A percentile compares a stretch with the other conserved stretches of the same genome.
Conservation (phyloP, 1,284 basidiomycete genomes). For the Ustilago vetiveriae region DNA sequence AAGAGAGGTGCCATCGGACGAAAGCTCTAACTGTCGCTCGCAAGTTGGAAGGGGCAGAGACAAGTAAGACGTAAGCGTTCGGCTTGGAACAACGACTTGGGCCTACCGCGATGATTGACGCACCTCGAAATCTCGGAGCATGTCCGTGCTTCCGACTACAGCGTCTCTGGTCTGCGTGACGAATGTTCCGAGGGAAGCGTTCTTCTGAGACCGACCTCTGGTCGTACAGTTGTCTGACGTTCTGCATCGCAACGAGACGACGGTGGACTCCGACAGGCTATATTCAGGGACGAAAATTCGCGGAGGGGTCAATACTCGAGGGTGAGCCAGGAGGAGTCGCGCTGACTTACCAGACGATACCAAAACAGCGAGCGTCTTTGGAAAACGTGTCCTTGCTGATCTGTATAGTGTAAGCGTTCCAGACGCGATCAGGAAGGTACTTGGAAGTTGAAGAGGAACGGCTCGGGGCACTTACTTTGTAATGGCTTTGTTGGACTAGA, state of each 20-base stretch:
- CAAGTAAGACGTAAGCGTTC: too few relatives aligned
- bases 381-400: slow-evolving; percentile 12
- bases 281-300: neutral
- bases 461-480: slow-evolving; percentile 2
- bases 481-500: slow-evolving; percentile 10
- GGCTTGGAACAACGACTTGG: too few relatives aligned
- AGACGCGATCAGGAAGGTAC: neutral
- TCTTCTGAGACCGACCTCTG: neutral
- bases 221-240: neutral
- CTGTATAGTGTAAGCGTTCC: neutral
- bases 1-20: slow-evolving; percentile 4
- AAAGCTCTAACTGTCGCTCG: slow-evolving; percentile 12
- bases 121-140: slow-evolving; percentile 21
- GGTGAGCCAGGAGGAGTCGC: neutral
- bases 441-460: neutral
- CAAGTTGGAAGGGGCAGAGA: too few relatives aligned
- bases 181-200: slow-evolving; percentile 13
- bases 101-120: too few relatives aligned
- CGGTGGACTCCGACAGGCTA: slow-evolving; percentile 6
- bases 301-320: neutral
- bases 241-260: slow-evolving; percentile 8
- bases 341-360: slow-evolving; percentile 14
- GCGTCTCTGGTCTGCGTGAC: slow-evolving; percentile 21
- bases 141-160: slow-evolving; percentile 3
- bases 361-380: slow-evolving; percentile 9